Evolutionary conservation across 805 yeast genomes (phyloP).

Genomic region (Kazachstania psychrophila): DNA sequence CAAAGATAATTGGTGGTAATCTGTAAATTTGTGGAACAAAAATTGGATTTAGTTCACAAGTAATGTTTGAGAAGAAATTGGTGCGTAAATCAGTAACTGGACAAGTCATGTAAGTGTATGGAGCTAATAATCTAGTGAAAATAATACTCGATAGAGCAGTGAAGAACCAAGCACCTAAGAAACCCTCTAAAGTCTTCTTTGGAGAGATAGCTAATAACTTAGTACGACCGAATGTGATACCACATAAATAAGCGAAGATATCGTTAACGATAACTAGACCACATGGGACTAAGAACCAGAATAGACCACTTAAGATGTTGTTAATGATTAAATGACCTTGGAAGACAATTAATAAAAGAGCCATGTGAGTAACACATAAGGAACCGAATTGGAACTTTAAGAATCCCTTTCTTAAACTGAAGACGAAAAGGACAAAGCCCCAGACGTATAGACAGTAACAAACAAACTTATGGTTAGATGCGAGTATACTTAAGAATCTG

Average conservation of each 20-base stretch:
- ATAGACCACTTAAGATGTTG: constrained; percentile 80
- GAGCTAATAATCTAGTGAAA: constrained; percentile 54
- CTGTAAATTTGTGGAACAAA: constrained; percentile 71
- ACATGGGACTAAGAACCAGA: constrained; percentile 91
- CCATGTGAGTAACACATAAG: constrained; percentile 90
- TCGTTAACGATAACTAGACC: constrained; percentile 89
- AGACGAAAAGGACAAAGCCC: constrained; percentile 86
- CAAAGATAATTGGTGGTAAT: constrained; percentile 60
- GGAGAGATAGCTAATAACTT: constrained; percentile 91
- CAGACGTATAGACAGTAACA: constrained; percentile 75
- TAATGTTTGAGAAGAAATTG: constrained; percentile 51
- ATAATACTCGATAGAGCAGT: constrained; percentile 68
- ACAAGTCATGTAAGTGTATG: constrained; percentile 72
- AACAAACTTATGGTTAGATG: constrained; percentile 72
- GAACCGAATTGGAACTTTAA: constrained; percentile 90
- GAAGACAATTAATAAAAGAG: constrained; percentile 75
- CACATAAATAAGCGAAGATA: constrained; percentile 93
- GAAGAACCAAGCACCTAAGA: constrained; percentile 94
- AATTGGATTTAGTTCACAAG: constrained; percentile 83
- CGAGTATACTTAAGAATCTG: constrained; percentile 44
- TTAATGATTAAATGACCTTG: constrained; percentile 90
- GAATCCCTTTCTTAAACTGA: constrained; percentile 79
- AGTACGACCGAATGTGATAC: constrained; percentile 90
- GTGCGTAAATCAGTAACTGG: constrained; percentile 64
- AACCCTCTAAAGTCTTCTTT: constrained; percentile 95